Base-by-base conservation (phyloP, 495 filamentous ascomycete species). In the Talaromyces stipitatus region DNA sequence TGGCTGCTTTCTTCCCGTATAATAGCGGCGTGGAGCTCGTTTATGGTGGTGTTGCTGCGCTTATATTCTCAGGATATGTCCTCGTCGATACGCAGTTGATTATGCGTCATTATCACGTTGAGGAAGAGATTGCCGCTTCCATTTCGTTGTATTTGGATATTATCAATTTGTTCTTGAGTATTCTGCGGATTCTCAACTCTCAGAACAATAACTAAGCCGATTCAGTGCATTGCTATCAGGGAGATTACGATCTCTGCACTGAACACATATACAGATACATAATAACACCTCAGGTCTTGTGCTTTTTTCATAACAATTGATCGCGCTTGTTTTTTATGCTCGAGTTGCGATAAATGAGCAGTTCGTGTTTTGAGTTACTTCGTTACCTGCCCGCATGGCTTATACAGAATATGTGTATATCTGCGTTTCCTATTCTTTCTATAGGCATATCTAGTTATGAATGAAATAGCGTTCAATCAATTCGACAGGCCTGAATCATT, bases 91-190 rank as follows among this genome's bases (percentile, higher is more conserved):
- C 94, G 2, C 92, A 97, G 80, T 73, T 98, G 50, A 84, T 98
- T 27, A 85, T 98, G 82, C 83, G 91, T 59, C 89, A 94, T 68
- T 92, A 95, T 64, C 95, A 98, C 66, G 91, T 95, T 53, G 94
- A 99, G 74, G 94, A 99, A 81, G 94, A 99, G 80, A 97, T 99
- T 68, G 92, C 91, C 0, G 94, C 94, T 50, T 86, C 91, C 1
- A 96, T 99, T 67, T 89, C 88, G 65, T 80, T 99, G 48, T 99
- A 99, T 69, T 76, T 99, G 38, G 94, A 98, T 70, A 85, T 98
- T 62, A 87, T 98, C 74, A 98, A 98, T 76, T 72, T 98, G 62
- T 98, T 98, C 82, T 74, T 98, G 60, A 87, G 87, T 32, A 96
- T 96, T 67, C 78, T 96, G 60, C 78, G 91, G 62, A 95, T 96